Conservation (phyloP, 1,139 yeast genomes). For the Eremothecium coryli region DNA sequence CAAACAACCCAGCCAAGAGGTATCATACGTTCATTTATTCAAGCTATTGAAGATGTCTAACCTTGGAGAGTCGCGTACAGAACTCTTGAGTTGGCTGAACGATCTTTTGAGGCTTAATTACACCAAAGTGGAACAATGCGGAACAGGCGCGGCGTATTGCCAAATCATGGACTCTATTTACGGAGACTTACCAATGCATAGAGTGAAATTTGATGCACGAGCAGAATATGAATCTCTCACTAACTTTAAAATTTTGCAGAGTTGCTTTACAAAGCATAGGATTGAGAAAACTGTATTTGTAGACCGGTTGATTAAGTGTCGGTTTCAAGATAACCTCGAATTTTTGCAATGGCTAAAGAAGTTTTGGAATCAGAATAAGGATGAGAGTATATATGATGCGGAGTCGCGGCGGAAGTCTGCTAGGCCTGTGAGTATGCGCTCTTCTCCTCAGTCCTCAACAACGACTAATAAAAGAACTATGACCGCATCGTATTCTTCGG, state of each 20-base stretch:
- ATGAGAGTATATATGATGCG: constrained; percentile 65
- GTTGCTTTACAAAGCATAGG: constrained; percentile 58
- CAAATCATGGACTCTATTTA: constrained; percentile 81
- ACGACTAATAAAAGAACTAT: constrained; percentile 14
- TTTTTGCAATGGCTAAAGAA: constrained; percentile 86
- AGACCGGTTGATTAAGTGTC: constrained; percentile 72
- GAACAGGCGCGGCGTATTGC: constrained; percentile 91
- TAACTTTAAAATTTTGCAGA: constrained; percentile 80
- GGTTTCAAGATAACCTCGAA: constrained; percentile 88
- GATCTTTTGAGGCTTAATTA: constrained; percentile 54
- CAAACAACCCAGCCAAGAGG: too few species aligned
- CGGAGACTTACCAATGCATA: constrained; percentile 69
- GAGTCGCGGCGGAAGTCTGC: constrained; percentile 40
- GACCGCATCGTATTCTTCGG: constrained; percentile 2
- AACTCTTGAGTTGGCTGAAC: constrained; percentile 79
- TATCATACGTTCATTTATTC: too few species aligned
- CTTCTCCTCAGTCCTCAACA: constrained; percentile 12
- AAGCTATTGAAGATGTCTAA: too few species aligned
- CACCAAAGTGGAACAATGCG: constrained; percentile 84
- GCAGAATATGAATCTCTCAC: constrained; percentile 69
- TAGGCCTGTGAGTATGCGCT: constrained; percentile 23
- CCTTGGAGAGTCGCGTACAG: constrained; percentile 74
- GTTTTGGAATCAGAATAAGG: constrained; percentile 70
- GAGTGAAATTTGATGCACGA: constrained; percentile 61
- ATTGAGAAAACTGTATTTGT: constrained; percentile 74